Evolutionary conservation across 768 basidiomycete species (phyloP).

Genomic region (Hypsizygus marmoreus): DNA sequence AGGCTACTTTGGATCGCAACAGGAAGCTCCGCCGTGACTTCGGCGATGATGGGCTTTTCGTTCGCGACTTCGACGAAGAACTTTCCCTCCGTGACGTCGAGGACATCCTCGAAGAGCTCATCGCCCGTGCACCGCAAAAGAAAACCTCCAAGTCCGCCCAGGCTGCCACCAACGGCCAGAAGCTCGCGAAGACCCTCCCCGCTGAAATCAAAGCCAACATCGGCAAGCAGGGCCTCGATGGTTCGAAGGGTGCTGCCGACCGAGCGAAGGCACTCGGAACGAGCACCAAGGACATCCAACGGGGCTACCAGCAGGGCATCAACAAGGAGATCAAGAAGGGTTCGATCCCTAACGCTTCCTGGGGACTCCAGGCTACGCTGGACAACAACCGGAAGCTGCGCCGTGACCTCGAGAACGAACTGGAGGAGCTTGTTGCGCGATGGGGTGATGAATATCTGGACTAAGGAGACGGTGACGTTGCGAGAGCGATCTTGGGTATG

Average conservation of each 20-base stretch:
- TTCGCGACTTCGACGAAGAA: too few relatives aligned
- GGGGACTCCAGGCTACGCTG: too few relatives aligned
- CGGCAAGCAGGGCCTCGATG: conserved; percentile 5
- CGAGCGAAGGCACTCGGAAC: too few relatives aligned
- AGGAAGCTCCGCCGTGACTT: background rate
- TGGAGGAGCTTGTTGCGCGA: background rate
- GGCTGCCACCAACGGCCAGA: background rate
- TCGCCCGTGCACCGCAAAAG: background rate
- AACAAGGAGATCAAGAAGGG: too few relatives aligned
- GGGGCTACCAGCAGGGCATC: too few relatives aligned
- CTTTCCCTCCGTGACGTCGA: background rate
- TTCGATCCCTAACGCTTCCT: too few relatives aligned
- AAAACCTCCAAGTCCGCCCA: background rate
- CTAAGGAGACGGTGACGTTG: too few relatives aligned
- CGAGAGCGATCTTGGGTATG: too few relatives aligned
- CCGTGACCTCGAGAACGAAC: conserved; percentile 2
- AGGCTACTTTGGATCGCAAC: conserved; percentile 1
- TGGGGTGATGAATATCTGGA: too few relatives aligned
- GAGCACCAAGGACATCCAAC: too few relatives aligned
- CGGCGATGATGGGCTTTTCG: conserved; percentile 1
- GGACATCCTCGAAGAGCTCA: background rate
- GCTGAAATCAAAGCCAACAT: background rate
- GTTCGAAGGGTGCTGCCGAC: too few relatives aligned
- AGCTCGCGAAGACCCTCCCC: background rate
- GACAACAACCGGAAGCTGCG: too few relatives aligned